Evolutionary conservation across 2,329 filamentous ascomycete genomes (phyloP), one percentile per base, ranked within the genome.

Genomic region (Helminthosporium solani): DNA sequence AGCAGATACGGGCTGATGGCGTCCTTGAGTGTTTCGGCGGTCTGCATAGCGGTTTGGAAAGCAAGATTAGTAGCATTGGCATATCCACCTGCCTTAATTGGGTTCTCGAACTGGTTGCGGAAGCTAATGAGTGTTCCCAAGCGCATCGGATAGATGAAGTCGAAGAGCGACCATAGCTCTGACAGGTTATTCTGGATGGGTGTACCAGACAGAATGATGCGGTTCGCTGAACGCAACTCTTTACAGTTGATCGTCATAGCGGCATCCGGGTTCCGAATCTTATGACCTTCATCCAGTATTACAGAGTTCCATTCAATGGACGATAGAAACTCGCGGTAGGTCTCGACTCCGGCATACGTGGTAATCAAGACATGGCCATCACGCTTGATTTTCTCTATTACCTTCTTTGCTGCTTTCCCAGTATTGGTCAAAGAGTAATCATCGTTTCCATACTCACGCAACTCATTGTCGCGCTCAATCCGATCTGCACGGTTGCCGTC

Each of bases 131-230:
- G 77, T 0, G 89, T 96, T 0, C 94, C 95, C 5, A 99, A 75
- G 12, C 91, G 86, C 89, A 97, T 96, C 0, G 95, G 94, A 52
- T 90, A 97, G 46, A 97, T 87, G 64, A 99, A 99, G 66, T 99
- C 95, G 64, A 99, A 97, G 0, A 99, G 75, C 0, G 92, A 97
- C 92, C 94, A 99, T 0, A 99, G 76, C 67, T 99, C 95, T 0
- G 87, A 86, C 20, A 99, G 73, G 53, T 96, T 97, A 69, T 99
- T 99, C 68, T 99, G 95, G 78, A 99, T 95, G 0, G 95, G 95
- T 0, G 94, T 99, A 4, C 94, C 94, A 0, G 95, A 97, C 1
- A 99, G 76, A 48, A 99, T 97, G 52, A 97, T 80, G 18, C 95
- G 83, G 60, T 97, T 94, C 0, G 88, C 82, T 0, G 94, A 99